Evolutionary conservation across 495 filamentous ascomycete species (phyloP).

Genomic region (Trichoderma virens): DNA sequence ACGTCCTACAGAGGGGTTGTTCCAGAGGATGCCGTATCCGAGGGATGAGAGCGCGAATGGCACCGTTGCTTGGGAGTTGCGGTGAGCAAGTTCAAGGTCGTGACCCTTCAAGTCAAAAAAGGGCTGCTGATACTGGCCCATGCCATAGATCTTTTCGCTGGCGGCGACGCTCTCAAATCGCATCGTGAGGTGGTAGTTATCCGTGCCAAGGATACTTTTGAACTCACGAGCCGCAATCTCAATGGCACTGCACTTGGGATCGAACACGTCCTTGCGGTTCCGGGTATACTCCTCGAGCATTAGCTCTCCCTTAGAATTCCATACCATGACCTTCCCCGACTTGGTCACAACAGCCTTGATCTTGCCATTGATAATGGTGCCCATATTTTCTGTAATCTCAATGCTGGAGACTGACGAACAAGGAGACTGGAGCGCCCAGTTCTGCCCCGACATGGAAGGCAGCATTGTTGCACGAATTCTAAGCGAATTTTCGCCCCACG

Average conservation of each 20-base stretch:
- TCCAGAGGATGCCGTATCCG: conserved; percentile 54
- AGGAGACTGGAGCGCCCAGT: conserved; percentile 43
- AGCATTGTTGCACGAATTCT: conserved; percentile 47
- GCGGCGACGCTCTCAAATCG: conserved; percentile 44
- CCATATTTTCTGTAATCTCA: conserved; percentile 15
- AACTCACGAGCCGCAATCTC: conserved; percentile 48
- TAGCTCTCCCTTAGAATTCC: conserved; percentile 27
- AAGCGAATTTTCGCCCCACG: conserved; percentile 47
- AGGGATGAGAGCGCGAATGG: conserved; percentile 47
- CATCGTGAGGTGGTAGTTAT: conserved; percentile 44
- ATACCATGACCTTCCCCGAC: conserved; percentile 44
- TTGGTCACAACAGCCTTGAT: conserved; percentile 41
- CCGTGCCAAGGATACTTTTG: conserved; percentile 36
- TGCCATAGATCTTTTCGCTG: conserved; percentile 51
- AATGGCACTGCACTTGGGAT: conserved; percentile 49
- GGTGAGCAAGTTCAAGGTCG: conserved; percentile 53
- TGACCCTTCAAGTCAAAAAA: conserved; percentile 47
- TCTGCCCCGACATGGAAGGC: conserved; percentile 37
- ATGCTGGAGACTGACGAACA: neutral
- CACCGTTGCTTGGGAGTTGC: conserved; percentile 52
- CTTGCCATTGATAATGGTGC: conserved; percentile 41
- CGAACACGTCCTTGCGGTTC: conserved; percentile 39
- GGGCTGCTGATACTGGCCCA: conserved; percentile 57
- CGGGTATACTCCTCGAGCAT: conserved; percentile 51
- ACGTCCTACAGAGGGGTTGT: conserved; percentile 48